These are phyloP conservation scores for Allium cepa DNA, from an alignment of 106 monocot genomes.

Conservation along the genomic window DNA sequence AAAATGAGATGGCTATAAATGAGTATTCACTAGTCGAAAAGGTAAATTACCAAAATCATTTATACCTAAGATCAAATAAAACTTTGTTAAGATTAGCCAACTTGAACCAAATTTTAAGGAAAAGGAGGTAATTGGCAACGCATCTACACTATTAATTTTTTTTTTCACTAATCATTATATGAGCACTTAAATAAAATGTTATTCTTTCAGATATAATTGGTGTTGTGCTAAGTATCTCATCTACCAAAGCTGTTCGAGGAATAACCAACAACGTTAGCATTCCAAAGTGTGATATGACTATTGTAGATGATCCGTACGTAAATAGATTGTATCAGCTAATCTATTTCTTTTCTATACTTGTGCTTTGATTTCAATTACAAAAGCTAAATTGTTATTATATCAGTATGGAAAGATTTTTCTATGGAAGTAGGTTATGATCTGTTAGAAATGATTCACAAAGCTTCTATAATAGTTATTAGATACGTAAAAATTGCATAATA, in stretches of 20 bases:
- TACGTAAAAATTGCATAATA: too few relatives aligned
- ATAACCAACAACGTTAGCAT: conserved; percentile 81
- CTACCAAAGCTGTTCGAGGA: conserved; percentile 63
- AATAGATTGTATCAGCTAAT: background rate
- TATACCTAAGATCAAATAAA: conserved; percentile 62
- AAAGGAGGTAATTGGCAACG: conserved; percentile 71
- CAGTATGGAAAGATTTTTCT: too few relatives aligned
- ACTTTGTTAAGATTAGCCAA: conserved; percentile 83
- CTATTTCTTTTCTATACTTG: too few relatives aligned
- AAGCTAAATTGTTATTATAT: background rate
- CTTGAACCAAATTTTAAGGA: conserved; percentile 72
- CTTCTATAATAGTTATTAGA: too few relatives aligned
- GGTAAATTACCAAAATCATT: conserved; percentile 10
- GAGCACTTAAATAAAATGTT: background rate
- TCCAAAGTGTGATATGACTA: conserved; percentile 82
- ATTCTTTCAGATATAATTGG: conserved; percentile 59
- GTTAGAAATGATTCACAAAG: too few relatives aligned
- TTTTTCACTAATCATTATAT: background rate
- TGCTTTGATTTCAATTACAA: too few relatives aligned
- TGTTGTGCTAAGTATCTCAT: conserved; percentile 69
- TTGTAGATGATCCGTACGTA: conserved; percentile 91
- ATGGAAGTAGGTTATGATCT: too few relatives aligned
- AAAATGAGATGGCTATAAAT: too few relatives aligned
- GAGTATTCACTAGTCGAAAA: too few relatives aligned
- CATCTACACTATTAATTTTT: background rate